Evolutionary conservation across 331 rosid species (phyloP).

Genomic region (Malus hybrid): DNA sequence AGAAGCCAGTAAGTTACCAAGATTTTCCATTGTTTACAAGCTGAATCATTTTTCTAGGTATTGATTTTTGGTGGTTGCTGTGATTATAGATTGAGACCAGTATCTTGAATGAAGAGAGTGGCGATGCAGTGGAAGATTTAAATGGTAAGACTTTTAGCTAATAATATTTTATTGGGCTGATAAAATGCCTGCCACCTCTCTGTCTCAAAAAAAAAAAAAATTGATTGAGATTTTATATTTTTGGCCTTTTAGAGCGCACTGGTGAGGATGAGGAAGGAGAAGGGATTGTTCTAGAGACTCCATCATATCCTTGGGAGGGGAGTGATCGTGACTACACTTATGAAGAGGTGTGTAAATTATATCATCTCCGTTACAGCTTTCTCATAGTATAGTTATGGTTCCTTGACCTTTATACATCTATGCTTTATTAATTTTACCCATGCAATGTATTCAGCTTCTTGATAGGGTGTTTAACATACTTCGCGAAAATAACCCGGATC

Average conservation of each 20-base stretch:
- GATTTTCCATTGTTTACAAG: background rate
- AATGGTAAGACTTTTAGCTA: slow-evolving; percentile 41
- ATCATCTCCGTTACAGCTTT: background rate
- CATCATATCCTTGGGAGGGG: slow-evolving; percentile 82
- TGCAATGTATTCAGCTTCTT: slow-evolving; percentile 57
- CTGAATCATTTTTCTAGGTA: background rate
- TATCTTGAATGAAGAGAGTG: slow-evolving; percentile 53
- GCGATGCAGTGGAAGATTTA: slow-evolving; percentile 51
- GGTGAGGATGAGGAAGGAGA: slow-evolving; percentile 59
- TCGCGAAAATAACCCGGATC: slow-evolving; percentile 86
- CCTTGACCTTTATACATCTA: background rate
- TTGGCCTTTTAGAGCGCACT: slow-evolving; percentile 32
- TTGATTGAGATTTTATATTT: background rate
- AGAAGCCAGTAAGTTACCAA: slow-evolving; percentile 57
- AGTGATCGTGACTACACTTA: slow-evolving; percentile 77
- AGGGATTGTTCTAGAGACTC: slow-evolving; percentile 26
- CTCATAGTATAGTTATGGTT: background rate
- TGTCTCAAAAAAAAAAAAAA: background rate
- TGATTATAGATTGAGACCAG: slow-evolving; percentile 54
- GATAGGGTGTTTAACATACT: slow-evolving; percentile 89
- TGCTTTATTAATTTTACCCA: background rate
- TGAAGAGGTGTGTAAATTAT: slow-evolving; percentile 55
- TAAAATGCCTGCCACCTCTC: background rate
- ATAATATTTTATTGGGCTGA: background rate
- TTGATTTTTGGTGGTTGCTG: slow-evolving; percentile 5